Base-by-base conservation (phyloP, 441 rosid species). In the Populus hybrid region DNA sequence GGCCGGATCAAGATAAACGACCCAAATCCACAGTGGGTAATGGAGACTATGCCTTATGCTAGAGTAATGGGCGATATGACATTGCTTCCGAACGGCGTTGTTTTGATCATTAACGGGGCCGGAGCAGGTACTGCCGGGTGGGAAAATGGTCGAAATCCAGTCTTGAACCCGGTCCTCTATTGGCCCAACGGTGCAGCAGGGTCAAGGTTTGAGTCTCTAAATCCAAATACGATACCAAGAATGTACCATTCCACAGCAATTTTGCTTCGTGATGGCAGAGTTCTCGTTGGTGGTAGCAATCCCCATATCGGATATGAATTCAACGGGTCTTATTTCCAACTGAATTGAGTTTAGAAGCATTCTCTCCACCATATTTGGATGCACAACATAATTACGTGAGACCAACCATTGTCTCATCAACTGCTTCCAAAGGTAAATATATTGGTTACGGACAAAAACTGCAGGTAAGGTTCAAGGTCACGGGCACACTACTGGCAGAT, bases 61-160 rank as follows among this genome's bases (percentile, higher is more conserved):
- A 85, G 98, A 77, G 91, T 88, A 24, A 93, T 95, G 99, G 89
- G 94, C 0, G 99, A 95, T 82, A 92, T 95, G 99, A 68, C 85
- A 5, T 79, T 93, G 61, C 89, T 95, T 21, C 96, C 96, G 0
- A 87, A 86, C 19, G 92, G 94, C 4, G 82, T 88, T 36, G 89
- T 92, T 72, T 50, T 93, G 72, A 88, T 93, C 35, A 70, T 95
- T 73, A 95, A 95, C 59, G 98, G 99, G 0, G 94, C 85, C 0
- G 88, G 77, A 24, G 38, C 78, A 0, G 98, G 99, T 40, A 88
- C 95, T 0, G 97, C 95, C 2, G 98, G 98, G 7, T 93, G 98
- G 98, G 96, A 95, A 46, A 32, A 57, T 0, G 96, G 82, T 0
- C 84, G 82, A 28, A 78, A 75, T 4, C 95, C 95, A 2, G 80